Percentiles rank a stretch among this genome's conserved stretches.
These are phyloP conservation scores for Gypsophila paniculata DNA, from an alignment of 179 eudicot species.

Conservation along the genomic window DNA sequence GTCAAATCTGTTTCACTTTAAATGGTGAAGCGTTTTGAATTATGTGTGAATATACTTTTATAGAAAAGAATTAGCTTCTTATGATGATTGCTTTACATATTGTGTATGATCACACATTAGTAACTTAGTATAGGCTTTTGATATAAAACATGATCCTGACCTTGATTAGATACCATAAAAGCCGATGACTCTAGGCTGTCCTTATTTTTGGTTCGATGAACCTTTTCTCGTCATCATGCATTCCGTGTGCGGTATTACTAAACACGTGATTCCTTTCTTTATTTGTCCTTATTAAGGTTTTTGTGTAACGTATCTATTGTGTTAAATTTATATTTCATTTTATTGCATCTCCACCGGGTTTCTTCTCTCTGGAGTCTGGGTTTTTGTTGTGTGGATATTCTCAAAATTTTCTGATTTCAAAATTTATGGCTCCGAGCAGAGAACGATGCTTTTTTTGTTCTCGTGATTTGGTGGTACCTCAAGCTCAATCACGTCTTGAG, in stretches of 20 bases:
- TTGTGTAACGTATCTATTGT: background rate
- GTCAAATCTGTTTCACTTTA: background rate
- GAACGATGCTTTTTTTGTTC: conserved; percentile 20
- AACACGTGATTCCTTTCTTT: conserved; percentile 12
- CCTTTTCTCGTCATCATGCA: background rate
- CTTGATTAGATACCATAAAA: conserved; percentile 24
- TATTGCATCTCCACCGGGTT: background rate
- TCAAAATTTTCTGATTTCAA: conserved; percentile 8
- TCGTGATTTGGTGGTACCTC: background rate
- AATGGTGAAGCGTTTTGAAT: background rate
- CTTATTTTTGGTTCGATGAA: background rate
- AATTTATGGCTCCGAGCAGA: conserved; percentile 22
- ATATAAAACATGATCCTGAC: conserved; percentile 17
- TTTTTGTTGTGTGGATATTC: conserved; percentile 5
- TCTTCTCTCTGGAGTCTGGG: background rate
- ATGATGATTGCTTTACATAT: background rate
- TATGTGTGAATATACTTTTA: conserved; percentile 4
- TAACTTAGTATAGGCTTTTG: background rate
- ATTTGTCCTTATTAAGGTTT: background rate
- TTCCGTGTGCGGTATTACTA: background rate
- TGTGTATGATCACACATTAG: background rate
- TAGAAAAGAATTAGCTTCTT: background rate
- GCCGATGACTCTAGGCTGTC: conserved; percentile 12
- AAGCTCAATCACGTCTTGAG: conserved; percentile 1
- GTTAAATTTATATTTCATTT: background rate